Conservation (phyloP, 2,329 filamentous ascomycete species). For the Xylaria sp. region DNA sequence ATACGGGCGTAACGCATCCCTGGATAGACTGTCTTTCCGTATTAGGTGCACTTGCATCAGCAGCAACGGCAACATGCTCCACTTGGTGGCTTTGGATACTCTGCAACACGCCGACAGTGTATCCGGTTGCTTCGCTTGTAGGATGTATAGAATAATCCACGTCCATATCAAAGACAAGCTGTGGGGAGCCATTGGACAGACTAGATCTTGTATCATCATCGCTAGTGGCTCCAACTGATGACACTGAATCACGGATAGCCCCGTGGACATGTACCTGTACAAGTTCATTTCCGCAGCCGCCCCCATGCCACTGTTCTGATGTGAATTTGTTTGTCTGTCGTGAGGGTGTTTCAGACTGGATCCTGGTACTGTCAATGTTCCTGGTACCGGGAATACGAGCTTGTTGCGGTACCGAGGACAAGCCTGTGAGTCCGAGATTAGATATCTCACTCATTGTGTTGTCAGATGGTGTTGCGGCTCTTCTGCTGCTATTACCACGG, state of each 20-base stretch:
- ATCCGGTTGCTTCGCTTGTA: background rate
- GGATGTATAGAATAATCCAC: background rate
- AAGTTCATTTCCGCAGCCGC: background rate
- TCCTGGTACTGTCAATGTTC: background rate
- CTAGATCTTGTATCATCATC: background rate
- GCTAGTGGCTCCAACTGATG: background rate
- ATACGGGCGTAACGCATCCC: background rate
- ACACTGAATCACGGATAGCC: background rate
- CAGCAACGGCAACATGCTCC: background rate
- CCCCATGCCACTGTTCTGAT: slow-evolving; percentile 8
- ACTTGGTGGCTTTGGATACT: background rate
- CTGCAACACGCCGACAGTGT: background rate
- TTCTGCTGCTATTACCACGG: slow-evolving; percentile 13
- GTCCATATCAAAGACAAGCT: background rate
- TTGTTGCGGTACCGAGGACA: slow-evolving; percentile 13
- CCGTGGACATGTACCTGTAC: slow-evolving; percentile 2
- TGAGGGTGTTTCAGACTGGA: slow-evolving; percentile 19
- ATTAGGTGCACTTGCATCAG: background rate
- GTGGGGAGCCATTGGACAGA: background rate
- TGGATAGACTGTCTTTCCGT: background rate
- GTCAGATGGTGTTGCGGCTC: slow-evolving; percentile 29
- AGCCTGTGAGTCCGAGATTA: slow-evolving; percentile 1
- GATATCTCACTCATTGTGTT: slow-evolving; percentile 15
- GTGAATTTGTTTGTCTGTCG: slow-evolving; percentile 1
- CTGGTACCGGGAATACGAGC: background rate